Conservation (phyloP, 164 flowering plant species). For the Pachysandra terminalis region DNA sequence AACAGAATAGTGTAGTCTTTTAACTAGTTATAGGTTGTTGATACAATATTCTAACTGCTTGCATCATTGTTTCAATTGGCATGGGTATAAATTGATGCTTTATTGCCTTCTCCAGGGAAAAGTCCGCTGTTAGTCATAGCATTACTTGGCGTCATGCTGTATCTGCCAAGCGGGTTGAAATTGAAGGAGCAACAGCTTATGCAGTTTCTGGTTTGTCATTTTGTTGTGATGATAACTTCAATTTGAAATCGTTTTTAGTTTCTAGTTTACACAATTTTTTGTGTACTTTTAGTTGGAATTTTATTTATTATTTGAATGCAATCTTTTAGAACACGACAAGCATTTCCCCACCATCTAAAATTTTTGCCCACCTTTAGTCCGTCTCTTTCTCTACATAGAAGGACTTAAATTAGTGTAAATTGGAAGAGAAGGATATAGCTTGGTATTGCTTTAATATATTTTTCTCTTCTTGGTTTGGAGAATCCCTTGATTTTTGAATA, state of each 20-base stretch:
- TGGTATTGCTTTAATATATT: too few species aligned
- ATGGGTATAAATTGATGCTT: not conserved
- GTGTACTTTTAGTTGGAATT: not conserved
- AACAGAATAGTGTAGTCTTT: not conserved
- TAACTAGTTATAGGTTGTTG: not conserved
- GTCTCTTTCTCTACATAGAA: too few species aligned
- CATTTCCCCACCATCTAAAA: too few species aligned
- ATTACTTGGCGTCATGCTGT: constrained; percentile 67
- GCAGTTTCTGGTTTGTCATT: constrained; percentile 63
- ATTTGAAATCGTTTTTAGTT: not conserved
- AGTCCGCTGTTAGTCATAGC: constrained; percentile 82
- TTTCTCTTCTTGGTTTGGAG: not conserved
- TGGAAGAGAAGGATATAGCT: too few species aligned
- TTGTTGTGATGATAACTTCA: too few species aligned
- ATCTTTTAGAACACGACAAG: too few species aligned
- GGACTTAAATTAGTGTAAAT: too few species aligned
- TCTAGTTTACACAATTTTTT: not conserved
- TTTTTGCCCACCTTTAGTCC: too few species aligned
- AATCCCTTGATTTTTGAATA: not conserved
- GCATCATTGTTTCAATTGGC: not conserved
- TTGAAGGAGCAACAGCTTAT: constrained; percentile 76
- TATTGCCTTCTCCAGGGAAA: constrained; percentile 47
- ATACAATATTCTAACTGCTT: not conserved
- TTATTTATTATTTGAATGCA: too few species aligned
- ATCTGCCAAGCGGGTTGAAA: constrained; percentile 46